Percentiles rank a stretch among this genome's conserved stretches.
Conservation (phyloP, 805 yeast genomes). For the Pichia cephalocereana region DNA sequence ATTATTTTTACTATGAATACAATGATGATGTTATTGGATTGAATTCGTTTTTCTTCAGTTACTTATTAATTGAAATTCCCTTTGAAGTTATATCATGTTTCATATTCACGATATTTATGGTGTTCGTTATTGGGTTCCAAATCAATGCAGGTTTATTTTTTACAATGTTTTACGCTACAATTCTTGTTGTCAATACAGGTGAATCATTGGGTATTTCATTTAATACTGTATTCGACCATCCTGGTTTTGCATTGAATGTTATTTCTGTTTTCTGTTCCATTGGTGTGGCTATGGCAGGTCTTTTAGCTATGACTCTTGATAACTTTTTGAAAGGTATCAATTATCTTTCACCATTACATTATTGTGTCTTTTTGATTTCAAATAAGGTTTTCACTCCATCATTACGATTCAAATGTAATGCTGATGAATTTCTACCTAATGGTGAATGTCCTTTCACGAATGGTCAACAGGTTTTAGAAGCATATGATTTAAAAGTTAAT, state of each 20-base stretch:
- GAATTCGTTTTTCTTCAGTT: constrained; percentile 51
- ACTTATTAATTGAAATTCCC: constrained; percentile 57
- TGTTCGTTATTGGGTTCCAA: constrained; percentile 67
- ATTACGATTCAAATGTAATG: constrained; percentile 41
- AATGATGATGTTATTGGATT: constrained; percentile 64
- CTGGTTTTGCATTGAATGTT: constrained; percentile 73
- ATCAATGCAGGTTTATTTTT: constrained; percentile 60
- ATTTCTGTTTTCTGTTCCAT: constrained; percentile 58
- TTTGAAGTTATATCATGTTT: constrained; percentile 53
- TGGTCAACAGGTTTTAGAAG: constrained; percentile 49
- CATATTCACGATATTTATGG: constrained; percentile 51
- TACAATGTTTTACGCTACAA: constrained; percentile 44
- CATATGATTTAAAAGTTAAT: constrained; percentile 36
- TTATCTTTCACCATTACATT: constrained; percentile 70
- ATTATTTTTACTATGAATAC: constrained; percentile 70
- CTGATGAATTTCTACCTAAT: constrained; percentile 19
- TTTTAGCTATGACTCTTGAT: constrained; percentile 73
- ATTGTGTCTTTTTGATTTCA: constrained; percentile 53
- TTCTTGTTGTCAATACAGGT: constrained; percentile 59
- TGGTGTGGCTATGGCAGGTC: constrained; percentile 78
- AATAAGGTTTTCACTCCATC: constrained; percentile 47
- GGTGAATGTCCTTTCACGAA: constrained; percentile 38
- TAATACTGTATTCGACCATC: constrained; percentile 60
- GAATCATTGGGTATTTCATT: constrained; percentile 79
- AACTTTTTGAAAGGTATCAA: constrained; percentile 59